phyloP scores from a whole-genome alignment of 176 grass and related monocot species.

The Oryza brachyantha region DNA sequence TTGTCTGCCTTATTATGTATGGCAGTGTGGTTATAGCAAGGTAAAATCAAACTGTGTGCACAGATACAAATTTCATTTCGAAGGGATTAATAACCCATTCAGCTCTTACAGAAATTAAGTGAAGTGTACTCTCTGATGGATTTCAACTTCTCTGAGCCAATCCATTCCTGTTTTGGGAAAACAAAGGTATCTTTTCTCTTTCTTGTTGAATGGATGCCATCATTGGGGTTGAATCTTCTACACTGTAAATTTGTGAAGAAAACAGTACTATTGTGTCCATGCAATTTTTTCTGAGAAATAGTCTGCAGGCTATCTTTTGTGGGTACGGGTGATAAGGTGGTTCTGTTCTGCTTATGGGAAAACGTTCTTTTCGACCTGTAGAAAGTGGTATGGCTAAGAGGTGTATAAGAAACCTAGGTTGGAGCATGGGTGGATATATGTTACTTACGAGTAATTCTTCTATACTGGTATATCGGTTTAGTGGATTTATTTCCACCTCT shows the following conservation, averaged over 20 bases:
- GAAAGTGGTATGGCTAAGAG: background rate
- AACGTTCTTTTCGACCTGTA: background rate
- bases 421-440: background rate
- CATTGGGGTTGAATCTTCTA: background rate
- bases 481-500: background rate
- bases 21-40: constrained; percentile 88
- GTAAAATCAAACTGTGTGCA: constrained; percentile 28
- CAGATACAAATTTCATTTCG: background rate
- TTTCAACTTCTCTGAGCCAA: constrained; percentile 68
- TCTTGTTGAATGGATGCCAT: background rate
- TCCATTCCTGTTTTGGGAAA: constrained; percentile 72
- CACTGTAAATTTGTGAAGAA: background rate
- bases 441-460: background rate
- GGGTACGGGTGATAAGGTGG: background rate
- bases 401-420: background rate
- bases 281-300: background rate
- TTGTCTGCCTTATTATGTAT: constrained; percentile 72
- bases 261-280: background rate
- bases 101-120: constrained; percentile 62
- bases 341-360: background rate
- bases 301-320: background rate
- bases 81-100: background rate
- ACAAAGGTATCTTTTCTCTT: constrained; percentile 48
- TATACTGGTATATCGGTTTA: background rate
- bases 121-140: constrained; percentile 60